These are phyloP conservation scores for Calonectria honghensis DNA, from an alignment of 2,329 filamentous ascomycete species.

Conservation along the genomic window DNA sequence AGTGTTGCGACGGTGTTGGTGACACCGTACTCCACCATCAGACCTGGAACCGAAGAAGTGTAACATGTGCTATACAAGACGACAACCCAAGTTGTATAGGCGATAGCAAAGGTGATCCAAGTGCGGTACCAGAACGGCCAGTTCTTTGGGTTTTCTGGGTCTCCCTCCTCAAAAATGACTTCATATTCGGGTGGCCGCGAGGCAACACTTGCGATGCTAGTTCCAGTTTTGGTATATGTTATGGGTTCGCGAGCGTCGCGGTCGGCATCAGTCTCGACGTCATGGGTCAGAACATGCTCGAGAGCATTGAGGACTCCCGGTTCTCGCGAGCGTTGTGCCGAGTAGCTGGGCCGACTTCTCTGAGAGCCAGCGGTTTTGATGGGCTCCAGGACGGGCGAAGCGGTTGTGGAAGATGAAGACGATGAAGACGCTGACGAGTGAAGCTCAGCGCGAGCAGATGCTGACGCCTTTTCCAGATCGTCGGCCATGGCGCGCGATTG, in stretches of 20 bases:
- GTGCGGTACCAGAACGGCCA: constrained; percentile 74
- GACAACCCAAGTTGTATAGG: constrained; percentile 68
- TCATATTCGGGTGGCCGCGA: constrained; percentile 78
- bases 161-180: constrained; percentile 80
- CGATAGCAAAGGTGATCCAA: constrained; percentile 67
- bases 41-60: constrained; percentile 81
- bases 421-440: constrained; percentile 41
- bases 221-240: constrained; percentile 64
- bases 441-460: constrained; percentile 41
- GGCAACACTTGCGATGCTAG: constrained; percentile 65
- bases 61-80: constrained; percentile 88
- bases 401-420: constrained; percentile 32
- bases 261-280: constrained; percentile 63
- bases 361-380: constrained; percentile 52
- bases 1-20: constrained; percentile 79
- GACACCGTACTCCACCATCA: constrained; percentile 80
- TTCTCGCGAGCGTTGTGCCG: constrained; percentile 46
- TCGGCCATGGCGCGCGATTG: constrained; percentile 42
- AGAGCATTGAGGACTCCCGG: constrained; percentile 59
- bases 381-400: constrained; percentile 52
- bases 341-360: constrained; percentile 44
- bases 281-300: constrained; percentile 62
- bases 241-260: constrained; percentile 66
- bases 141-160: constrained; percentile 80
- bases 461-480: constrained; percentile 49